phyloP scores from a whole-genome alignment of 805 yeast species.

The Aciculoconidium aculeatum region DNA sequence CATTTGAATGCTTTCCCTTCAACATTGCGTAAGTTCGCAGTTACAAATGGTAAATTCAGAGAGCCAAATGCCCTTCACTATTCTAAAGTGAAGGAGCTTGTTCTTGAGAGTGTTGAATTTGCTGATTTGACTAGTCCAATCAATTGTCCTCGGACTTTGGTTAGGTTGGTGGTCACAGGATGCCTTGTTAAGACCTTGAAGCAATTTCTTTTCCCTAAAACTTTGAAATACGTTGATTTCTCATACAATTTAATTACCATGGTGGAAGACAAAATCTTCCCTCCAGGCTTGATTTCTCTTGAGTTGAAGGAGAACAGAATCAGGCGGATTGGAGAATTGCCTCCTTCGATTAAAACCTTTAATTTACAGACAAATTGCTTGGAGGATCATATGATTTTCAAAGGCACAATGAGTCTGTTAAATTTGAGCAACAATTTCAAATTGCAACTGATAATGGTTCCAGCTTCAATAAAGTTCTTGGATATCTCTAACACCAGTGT shows the following conservation, averaged over 20 bases:
- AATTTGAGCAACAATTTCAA: background rate
- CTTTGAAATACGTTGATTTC: slow-evolving; percentile 4
- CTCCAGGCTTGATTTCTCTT: background rate
- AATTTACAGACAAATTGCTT: background rate
- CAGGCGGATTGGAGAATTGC: slow-evolving; percentile 1
- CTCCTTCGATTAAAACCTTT: slow-evolving; percentile 1
- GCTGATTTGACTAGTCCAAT: slow-evolving; percentile 5
- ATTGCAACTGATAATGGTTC: background rate
- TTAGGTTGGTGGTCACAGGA: slow-evolving; percentile 2
- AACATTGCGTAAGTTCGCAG: slow-evolving; percentile 4
- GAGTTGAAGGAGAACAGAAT: slow-evolving; percentile 1
- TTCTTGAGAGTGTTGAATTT: slow-evolving; percentile 6
- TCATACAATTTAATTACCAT: slow-evolving; percentile 3
- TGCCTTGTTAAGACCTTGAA: slow-evolving; percentile 6
- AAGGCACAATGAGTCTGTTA: background rate
- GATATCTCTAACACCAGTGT: background rate
- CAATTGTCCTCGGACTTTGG: slow-evolving; percentile 3
- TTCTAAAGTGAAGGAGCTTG: slow-evolving; percentile 6
- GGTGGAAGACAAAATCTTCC: slow-evolving; percentile 1
- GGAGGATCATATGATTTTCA: background rate
- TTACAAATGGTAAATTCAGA: slow-evolving; percentile 9
- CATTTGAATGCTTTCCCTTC: slow-evolving; percentile 7
- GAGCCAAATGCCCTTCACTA: slow-evolving; percentile 5
- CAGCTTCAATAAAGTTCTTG: background rate
- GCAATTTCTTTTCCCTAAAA: slow-evolving; percentile 2